Base-by-base conservation (phyloP, 1,284 basidiomycete species). In the Naganishia sp. region DNA sequence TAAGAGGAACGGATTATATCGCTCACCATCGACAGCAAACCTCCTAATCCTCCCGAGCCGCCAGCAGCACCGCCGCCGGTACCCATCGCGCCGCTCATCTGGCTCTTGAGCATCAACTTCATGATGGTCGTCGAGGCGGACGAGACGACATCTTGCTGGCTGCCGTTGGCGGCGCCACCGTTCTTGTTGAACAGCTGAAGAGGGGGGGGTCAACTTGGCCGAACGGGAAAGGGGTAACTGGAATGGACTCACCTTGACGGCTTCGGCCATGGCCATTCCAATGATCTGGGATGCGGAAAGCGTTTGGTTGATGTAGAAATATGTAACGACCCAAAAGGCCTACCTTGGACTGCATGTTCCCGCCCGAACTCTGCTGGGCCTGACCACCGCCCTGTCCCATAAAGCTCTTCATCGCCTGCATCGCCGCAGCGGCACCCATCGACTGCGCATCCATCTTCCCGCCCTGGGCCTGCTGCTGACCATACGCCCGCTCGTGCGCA, bases 121-220 rank as follows among this genome's bases (percentile, higher is more conserved):
- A 92, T 87, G 66, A 90, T 85, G 1, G 88, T 91, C 85, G 88
- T 87, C 3, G 88, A 90, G 52, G 90, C 91, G 17, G 88, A 84
- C 71, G 88, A 90, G 73, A 93, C 85, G 6, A 87, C 87, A 73
- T 90, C 88, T 72, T 91, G 89, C 80, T 93, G 92, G 74, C 84
- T 84, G 17, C 87, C 88, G 28, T 70, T 66, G 23, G 84, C 82
- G 0, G 86, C 80, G n/a, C 88, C 88, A 18, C 85, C 86, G 41
- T 84, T 84, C 71, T 84, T 80, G 72, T 90, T 88, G 70, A 92
- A 88, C 60, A 91, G 79, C 75, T 89, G 86, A 2, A 47, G 6
- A n/a, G 15, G 28, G 28, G 28, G 28, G 5, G 28, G 28, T 28
- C 28, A 28, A 28, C 28, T 28, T 28, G 28, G 28, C 28, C 28